Evolutionary conservation across 805 yeast species (phyloP), one percentile per base, ranked within the genome.

Genomic region (Allodekkera sacchari): DNA sequence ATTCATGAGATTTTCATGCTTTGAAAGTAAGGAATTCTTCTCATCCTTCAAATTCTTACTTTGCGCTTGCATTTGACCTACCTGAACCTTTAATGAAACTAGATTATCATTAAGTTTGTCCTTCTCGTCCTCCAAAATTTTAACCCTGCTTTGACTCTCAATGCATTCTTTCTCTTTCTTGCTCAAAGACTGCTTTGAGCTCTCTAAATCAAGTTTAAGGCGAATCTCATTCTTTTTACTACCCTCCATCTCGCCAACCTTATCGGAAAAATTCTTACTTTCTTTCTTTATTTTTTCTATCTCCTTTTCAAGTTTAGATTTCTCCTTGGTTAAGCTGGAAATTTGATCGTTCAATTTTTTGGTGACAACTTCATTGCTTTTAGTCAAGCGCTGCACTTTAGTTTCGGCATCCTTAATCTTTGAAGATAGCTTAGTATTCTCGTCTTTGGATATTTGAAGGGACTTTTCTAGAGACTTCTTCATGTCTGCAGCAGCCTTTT

Each of bases 171-270:
- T 57, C 25, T 68, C 73, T 69, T 71, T 34, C 66, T 66, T 1
- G 57, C 46, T 4, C 71, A 41, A 4, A 71, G 59, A 0, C 71
- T 48, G 33, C 63, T 63, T 10, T 17, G 66, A 47, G 4, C 72
- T 61, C 1, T 70, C 66, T 18, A 71, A 48, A 37, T 72, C 77
- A 17, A 68, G 46, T 41, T 71, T 71, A 31, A 64, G 47, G 5
- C 71, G 58, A 6, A 68, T 57, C 20, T 66, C 75, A 18, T 53
- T 53, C 30, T 58, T 48, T 18, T 41, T 47, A n/a, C 64, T 49
- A 13, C 59, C 64, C 13, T 48, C 52, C n/a, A 66, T 46, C n/a
- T 67, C 72, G 6, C 52, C 52, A 8, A 44, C 34, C 28, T 47
- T 56, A 31, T 28, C 41, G 33, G 38, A 39, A 18, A 48, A 22